These are phyloP conservation scores for Gentiana dahurica DNA, from an alignment of 257 asterid species.

Conservation along the genomic window DNA sequence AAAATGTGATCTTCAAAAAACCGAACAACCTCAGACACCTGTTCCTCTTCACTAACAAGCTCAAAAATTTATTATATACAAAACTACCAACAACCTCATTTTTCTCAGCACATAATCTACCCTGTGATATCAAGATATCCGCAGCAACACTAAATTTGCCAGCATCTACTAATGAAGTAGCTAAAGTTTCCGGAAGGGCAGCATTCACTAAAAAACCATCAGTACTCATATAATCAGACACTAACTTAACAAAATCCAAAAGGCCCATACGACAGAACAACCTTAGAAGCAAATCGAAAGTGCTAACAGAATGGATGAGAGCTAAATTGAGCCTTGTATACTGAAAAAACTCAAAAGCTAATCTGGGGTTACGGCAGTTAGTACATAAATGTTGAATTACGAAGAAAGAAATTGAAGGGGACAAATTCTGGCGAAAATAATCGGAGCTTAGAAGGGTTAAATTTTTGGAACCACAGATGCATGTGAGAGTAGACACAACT, in stretches of 20 bases:
- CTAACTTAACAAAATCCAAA: conserved; percentile 42
- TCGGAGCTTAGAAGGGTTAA: too few species aligned
- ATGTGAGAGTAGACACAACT: too few species aligned
- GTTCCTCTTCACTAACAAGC: conserved; percentile 35
- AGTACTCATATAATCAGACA: conserved; percentile 41
- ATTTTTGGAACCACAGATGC: too few species aligned
- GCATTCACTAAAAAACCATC: conserved; percentile 45
- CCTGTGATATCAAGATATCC: conserved; percentile 57
- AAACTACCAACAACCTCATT: conserved; percentile 36
- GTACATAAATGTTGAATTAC: conserved; percentile 47
- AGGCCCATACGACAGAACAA: conserved; percentile 50
- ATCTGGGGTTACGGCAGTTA: conserved; percentile 35
- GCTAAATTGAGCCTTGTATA: conserved; percentile 52
- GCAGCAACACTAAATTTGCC: conserved; percentile 38
- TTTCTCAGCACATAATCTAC: conserved; percentile 32
- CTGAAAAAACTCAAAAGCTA: conserved; percentile 64
- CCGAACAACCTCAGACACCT: conserved; percentile 51
- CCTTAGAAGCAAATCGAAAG: conserved; percentile 47
- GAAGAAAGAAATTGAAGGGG: conserved; percentile 1
- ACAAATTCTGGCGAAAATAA: too few species aligned
- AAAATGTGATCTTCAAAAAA: conserved; percentile 54
- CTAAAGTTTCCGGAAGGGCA: conserved; percentile 28
- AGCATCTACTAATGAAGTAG: conserved; percentile 34
- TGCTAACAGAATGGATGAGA: conserved; percentile 36
- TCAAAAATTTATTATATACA: conserved; percentile 55